Percentiles rank a stretch among this genome's conserved stretches.
These are phyloP conservation scores for Sabuloglossum arenarium DNA, from an alignment of 495 filamentous ascomycete genomes.

Conservation along the genomic window DNA sequence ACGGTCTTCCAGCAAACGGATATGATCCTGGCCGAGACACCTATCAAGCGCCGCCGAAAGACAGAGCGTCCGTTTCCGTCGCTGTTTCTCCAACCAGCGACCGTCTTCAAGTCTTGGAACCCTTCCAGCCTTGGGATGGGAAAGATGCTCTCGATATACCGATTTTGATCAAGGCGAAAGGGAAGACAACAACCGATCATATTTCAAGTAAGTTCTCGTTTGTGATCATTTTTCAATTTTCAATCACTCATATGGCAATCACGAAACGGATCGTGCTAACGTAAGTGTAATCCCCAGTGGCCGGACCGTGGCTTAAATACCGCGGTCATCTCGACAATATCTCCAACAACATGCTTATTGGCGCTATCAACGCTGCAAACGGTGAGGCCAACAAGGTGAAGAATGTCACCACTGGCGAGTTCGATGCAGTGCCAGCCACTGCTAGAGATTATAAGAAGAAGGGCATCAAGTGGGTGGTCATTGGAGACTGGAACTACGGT, in stretches of 20 bases:
- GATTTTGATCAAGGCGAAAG: slow-evolving; percentile 92
- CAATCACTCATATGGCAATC: not conserved
- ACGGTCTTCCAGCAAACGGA: slow-evolving; percentile 58
- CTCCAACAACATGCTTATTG: slow-evolving; percentile 99
- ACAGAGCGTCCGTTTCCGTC: slow-evolving; percentile 52
- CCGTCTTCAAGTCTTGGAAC: slow-evolving; percentile 77
- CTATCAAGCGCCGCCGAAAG: slow-evolving; percentile 84
- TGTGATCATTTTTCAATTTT: not conserved
- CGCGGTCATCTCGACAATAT: slow-evolving; percentile 99
- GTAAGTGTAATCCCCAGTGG: slow-evolving; percentile 27
- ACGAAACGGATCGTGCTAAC: not conserved
- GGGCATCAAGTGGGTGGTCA: slow-evolving; percentile 88
- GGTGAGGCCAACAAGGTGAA: slow-evolving; percentile 96
- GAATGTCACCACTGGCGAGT: slow-evolving; percentile 69
- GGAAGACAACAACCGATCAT: slow-evolving; percentile 98
- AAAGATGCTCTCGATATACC: slow-evolving; percentile 79
- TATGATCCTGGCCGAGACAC: slow-evolving; percentile 91
- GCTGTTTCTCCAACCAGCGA: slow-evolving; percentile 77
- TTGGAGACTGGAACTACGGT: slow-evolving; percentile 99
- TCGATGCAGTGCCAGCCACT: slow-evolving; percentile 75
- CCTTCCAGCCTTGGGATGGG: slow-evolving; percentile 80
- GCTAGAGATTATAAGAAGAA: slow-evolving; percentile 98
- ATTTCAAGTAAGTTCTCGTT: slow-evolving; percentile 47
- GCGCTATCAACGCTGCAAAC: slow-evolving; percentile 88
- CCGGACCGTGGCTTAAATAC: slow-evolving; percentile 98